Evolutionary conservation across 805 yeast genomes (phyloP).

Genomic region (Candida manassasensis): DNA sequence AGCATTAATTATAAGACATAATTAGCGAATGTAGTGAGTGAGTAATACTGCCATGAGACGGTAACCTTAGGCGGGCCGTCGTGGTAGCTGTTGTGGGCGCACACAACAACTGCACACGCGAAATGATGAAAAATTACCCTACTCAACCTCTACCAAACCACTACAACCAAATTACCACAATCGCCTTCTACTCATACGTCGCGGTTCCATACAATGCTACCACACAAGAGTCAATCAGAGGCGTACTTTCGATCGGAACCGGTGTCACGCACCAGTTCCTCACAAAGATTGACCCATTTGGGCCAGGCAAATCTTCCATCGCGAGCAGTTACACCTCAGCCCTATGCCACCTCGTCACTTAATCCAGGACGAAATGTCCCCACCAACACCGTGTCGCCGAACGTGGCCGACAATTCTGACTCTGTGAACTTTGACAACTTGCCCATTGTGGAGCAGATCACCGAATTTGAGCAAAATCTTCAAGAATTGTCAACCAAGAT

Average conservation of each 20-base stretch:
- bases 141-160: too few species aligned
- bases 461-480: slow-evolving; percentile 26
- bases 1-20: neutral
- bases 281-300: slow-evolving; percentile 26
- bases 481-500: slow-evolving; percentile 25
- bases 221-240: slow-evolving; percentile 22
- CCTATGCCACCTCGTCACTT: slow-evolving; percentile 33
- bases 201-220: slow-evolving; percentile 20
- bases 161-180: too few species aligned
- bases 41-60: too few species aligned
- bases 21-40: too few species aligned
- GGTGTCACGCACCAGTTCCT: slow-evolving; percentile 32
- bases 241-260: slow-evolving; percentile 28
- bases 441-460: slow-evolving; percentile 27
- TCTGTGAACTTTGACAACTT: slow-evolving; percentile 24
- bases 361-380: slow-evolving; percentile 33
- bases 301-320: slow-evolving; percentile 13
- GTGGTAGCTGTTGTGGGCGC: too few species aligned
- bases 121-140: too few species aligned
- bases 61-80: too few species aligned
- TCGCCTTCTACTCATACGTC: too few species aligned
- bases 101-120: too few species aligned
- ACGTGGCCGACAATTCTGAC: slow-evolving; percentile 10
- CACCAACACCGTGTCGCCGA: slow-evolving; percentile 10
- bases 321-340: slow-evolving; percentile 24